phyloP scores from a whole-genome alignment of 345 rosid species.

The Populus euphratica region DNA sequence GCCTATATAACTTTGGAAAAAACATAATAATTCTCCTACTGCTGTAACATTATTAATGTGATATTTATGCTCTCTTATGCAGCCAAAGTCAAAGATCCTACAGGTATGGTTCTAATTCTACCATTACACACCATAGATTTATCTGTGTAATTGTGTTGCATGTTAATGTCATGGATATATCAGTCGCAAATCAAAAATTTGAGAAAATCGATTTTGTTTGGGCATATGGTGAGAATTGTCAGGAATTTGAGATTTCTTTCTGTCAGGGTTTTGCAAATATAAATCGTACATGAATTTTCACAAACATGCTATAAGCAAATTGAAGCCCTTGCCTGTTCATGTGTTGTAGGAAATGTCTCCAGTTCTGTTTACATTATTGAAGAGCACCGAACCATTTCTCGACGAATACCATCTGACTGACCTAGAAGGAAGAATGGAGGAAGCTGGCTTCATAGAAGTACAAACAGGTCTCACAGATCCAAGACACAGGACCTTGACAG shows the following conservation, averaged over 20 bases:
- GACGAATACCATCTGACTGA: constrained; percentile 52
- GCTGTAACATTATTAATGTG: constrained; percentile 4
- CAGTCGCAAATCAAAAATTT: too few relatives aligned
- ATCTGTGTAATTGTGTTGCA: neutral
- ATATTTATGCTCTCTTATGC: constrained; percentile 12
- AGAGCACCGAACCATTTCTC: constrained; percentile 60
- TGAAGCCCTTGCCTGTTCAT: neutral
- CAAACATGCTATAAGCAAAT: neutral
- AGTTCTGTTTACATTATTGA: constrained; percentile 49
- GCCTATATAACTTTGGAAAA: neutral
- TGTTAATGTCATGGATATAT: too few relatives aligned
- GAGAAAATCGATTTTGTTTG: too few relatives aligned
- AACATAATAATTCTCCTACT: neutral
- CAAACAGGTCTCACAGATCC: constrained; percentile 45
- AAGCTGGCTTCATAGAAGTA: constrained; percentile 45
- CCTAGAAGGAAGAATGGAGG: constrained; percentile 45
- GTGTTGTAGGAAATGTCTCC: constrained; percentile 48
- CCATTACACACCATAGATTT: neutral
- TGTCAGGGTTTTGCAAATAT: neutral
- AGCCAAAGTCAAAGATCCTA: constrained; percentile 60
- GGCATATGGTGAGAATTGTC: neutral
- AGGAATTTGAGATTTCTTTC: neutral
- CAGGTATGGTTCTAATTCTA: constrained; percentile 38
- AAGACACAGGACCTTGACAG: constrained; percentile 48
- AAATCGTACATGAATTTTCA: neutral